Percentiles rank a stretch among this genome's conserved stretches.
These are phyloP conservation scores for Backusella parvicylindrica DNA, from an alignment of 192 early-diverging fungal species.

Conservation along the genomic window DNA sequence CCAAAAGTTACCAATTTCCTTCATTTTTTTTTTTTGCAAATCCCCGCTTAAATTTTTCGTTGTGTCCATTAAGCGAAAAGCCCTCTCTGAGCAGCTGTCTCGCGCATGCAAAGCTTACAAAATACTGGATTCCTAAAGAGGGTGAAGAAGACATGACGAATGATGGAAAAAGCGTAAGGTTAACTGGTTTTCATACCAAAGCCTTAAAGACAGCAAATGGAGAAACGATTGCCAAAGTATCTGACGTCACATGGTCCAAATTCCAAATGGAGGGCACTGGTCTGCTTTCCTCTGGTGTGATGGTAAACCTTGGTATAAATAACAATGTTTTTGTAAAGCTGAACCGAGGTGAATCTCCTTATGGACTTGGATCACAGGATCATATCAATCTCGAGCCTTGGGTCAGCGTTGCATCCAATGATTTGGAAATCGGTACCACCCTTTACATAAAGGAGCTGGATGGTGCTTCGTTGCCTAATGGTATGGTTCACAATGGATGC, in stretches of 20 bases:
- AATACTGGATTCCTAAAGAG: constrained; percentile 37
- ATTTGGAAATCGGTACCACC: constrained; percentile 21
- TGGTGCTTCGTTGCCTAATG: constrained; percentile 24
- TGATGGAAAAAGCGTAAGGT: constrained; percentile 17
- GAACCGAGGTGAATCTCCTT: constrained; percentile 17
- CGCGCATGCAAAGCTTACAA: constrained; percentile 12
- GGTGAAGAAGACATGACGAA: constrained; percentile 30
- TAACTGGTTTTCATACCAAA: constrained; percentile 9
- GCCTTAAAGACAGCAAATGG: constrained; percentile 15
- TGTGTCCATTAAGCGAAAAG: neutral
- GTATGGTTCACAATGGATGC: constrained; percentile 38
- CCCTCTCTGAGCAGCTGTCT: neutral
- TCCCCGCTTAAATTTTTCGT: too few species aligned
- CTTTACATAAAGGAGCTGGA: constrained; percentile 33
- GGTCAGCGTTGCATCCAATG: constrained; percentile 35
- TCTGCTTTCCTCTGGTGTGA: constrained; percentile 16
- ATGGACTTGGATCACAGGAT: constrained; percentile 13
- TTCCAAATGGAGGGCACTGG: constrained; percentile 39
- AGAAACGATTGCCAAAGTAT: constrained; percentile 23
- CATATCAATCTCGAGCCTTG: constrained; percentile 29
- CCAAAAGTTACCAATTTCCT: too few species aligned
- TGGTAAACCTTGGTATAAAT: constrained; percentile 17
- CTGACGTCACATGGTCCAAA: constrained; percentile 26
- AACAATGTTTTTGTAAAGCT: constrained; percentile 9
- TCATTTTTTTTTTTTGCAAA: too few species aligned